Evolutionary conservation across 352 stramenopile genomes (phyloP).

Genomic region (Halophytophthora polymorphica): DNA sequence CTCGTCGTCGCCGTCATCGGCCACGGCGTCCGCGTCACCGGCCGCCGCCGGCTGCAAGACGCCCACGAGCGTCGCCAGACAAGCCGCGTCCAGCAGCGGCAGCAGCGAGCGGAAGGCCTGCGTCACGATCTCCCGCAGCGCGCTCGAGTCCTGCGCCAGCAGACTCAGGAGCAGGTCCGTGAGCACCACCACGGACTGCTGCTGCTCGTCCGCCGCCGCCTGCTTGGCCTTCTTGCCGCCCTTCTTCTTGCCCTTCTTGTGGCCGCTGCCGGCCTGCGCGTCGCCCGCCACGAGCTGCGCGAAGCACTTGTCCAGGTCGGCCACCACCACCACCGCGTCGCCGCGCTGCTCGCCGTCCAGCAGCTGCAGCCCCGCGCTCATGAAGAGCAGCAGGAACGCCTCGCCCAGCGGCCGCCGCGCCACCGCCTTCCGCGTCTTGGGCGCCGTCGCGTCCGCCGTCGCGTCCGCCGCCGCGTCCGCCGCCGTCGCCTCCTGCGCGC

Average conservation of each 20-base stretch:
- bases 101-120: conserved; percentile 78
- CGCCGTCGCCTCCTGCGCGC: conserved; percentile 28
- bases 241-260: conserved; percentile 34
- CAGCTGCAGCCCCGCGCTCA: conserved; percentile 72
- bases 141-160: conserved; percentile 78
- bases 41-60: conserved; percentile 48
- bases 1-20: conserved; percentile 44
- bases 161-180: conserved; percentile 82
- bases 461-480: conserved; percentile 29
- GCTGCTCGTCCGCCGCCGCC: conserved; percentile 14
- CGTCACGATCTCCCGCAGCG: conserved; percentile 79
- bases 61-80: conserved; percentile 69
- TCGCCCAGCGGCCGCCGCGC: conserved; percentile 42
- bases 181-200: conserved; percentile 70
- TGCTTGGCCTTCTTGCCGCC: conserved; percentile 19
- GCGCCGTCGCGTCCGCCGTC: conserved; percentile 29
- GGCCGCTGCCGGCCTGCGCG: conserved; percentile 22
- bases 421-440: conserved; percentile 18
- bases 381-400: conserved; percentile 70
- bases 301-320: conserved; percentile 74
- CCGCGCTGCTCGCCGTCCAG: conserved; percentile 62
- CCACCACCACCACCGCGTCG: conserved; percentile 50
- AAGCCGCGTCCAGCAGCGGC: conserved; percentile 53
- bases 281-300: conserved; percentile 36
- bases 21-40: conserved; percentile 26